Base-by-base conservation (phyloP, 208 protist genomes). In the Acanthamoeba triangularis region DNA sequence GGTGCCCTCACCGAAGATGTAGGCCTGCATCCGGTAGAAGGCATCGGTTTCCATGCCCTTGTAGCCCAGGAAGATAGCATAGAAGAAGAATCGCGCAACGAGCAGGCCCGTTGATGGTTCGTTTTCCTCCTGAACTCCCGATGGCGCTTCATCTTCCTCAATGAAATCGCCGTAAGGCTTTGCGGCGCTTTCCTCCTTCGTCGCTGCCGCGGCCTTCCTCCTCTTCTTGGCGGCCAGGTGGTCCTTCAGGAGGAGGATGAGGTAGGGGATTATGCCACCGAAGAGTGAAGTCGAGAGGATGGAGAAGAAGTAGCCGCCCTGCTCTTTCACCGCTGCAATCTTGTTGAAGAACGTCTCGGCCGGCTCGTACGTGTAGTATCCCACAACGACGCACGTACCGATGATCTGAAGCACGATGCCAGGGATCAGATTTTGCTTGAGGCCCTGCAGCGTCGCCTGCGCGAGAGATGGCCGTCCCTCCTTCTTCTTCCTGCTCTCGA, bases 381-480 rank as follows among this genome's bases (percentile, higher is more conserved):
- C 18, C 35, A 74, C 87, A 1, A 93, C 87, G 23, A 93, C 87
- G 35, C 47, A 3, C n/a, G 59, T 18, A 28, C 61, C 59, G 41
- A 93, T 69, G 33, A 93, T 23, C 59, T 78, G 87, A 4, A 93
- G 56, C 14, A 93, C 33, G 28, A 76, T 37, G 37, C 87, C 87
- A 35, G 87, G 87, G n/a, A 74, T 49, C 23, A 93, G 87, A 49
- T 93, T 93, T 23, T 78, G 56, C 44, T 56, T 69, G 44, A 93
- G 10, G 13, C 87, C 87, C 41, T 49, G 35, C 10, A 65, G 18
- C 16, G 65, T 74, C 3, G 87, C 87, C 35, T 93, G 35, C 5
- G 61, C 30, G 0, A 93, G 87, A 7, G 87, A 18, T 37, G 59
- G 87, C 35, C 87, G 56, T 49, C n/a, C 63, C 8, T 4, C 11